Evolutionary conservation across 495 filamentous ascomycete species (phyloP).

Genomic region (Penicillium maclennaniae): DNA sequence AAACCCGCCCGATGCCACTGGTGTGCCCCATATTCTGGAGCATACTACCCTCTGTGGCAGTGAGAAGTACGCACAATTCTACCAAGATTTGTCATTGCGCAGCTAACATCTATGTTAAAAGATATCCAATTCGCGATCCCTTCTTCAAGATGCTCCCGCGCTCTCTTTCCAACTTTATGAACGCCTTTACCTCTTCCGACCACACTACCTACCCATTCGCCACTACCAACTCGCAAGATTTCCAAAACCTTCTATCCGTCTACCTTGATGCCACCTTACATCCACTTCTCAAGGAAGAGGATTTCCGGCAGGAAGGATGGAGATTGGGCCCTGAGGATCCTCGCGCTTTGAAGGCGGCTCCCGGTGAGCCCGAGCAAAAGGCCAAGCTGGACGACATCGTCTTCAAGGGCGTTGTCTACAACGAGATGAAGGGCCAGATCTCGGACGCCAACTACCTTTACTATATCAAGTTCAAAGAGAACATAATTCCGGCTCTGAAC

Average conservation of each 20-base stretch:
- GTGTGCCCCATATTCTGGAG: slow-evolving; percentile 94
- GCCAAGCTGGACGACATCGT: slow-evolving; percentile 54
- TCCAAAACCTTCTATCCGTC: slow-evolving; percentile 91
- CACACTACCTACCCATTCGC: slow-evolving; percentile 98
- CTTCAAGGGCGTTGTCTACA: slow-evolving; percentile 98
- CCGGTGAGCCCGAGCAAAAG: slow-evolving; percentile 31
- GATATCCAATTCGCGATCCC: slow-evolving; percentile 92
- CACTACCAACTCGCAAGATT: slow-evolving; percentile 94
- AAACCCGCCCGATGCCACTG: slow-evolving; percentile 93
- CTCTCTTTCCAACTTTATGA: slow-evolving; percentile 98
- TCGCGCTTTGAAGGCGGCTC: slow-evolving; percentile 44
- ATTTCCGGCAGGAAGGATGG: slow-evolving; percentile 97
- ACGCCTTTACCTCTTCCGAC: slow-evolving; percentile 92
- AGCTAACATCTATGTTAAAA: slow-evolving; percentile 43
- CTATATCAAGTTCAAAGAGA: slow-evolving; percentile 90
- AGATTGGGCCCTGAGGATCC: slow-evolving; percentile 89
- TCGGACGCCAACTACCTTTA: slow-evolving; percentile 95
- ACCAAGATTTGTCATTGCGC: background rate
- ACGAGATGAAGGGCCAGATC: slow-evolving; percentile 99
- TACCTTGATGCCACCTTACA: slow-evolving; percentile 93
- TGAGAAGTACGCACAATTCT: slow-evolving; percentile 62
- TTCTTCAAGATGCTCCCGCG: slow-evolving; percentile 99
- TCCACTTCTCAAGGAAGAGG: slow-evolving; percentile 80
- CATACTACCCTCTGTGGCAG: slow-evolving; percentile 97
- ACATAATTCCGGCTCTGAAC: slow-evolving; percentile 87